These are phyloP conservation scores for Crithidia acanthocephali DNA, from an alignment of 208 protist genomes.

Conservation along the genomic window DNA sequence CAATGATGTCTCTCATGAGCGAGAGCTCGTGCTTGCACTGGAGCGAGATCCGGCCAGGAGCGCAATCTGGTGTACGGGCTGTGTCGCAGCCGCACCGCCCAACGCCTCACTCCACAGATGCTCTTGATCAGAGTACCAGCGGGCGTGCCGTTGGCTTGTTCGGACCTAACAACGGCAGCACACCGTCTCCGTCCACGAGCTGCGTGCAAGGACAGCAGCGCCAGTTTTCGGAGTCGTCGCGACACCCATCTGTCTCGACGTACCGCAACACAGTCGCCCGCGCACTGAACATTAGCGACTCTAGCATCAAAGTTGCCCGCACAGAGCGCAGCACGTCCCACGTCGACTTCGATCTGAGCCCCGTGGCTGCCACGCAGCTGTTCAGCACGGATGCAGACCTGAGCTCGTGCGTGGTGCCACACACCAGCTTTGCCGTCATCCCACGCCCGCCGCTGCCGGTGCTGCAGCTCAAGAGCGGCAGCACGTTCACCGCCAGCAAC, in stretches of 20 bases:
- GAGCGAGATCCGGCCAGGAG: conserved; percentile 26
- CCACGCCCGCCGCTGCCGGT: conserved; percentile 22
- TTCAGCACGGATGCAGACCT: conserved; percentile 23
- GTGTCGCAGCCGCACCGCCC: background rate
- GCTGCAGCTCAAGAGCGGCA: conserved; percentile 31
- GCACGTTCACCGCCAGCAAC: conserved; percentile 39
- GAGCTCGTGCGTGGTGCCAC: conserved; percentile 14
- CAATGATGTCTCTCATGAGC: conserved; percentile 27
- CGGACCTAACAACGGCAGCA: conserved; percentile 3
- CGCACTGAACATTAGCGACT: conserved; percentile 33
- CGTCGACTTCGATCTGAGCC: conserved; percentile 35
- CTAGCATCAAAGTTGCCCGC: conserved; percentile 21
- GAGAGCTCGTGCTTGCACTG: conserved; percentile 36
- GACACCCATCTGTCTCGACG: background rate
- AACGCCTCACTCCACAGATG: background rate
- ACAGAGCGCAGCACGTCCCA: conserved; percentile 27
- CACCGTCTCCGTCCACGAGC: conserved; percentile 12
- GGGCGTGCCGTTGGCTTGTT: conserved; percentile 9
- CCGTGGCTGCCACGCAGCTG: conserved; percentile 19
- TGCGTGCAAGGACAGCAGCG: background rate
- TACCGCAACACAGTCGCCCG: conserved; percentile 24
- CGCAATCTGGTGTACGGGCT: background rate
- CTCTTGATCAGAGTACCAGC: conserved; percentile 13
- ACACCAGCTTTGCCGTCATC: background rate
- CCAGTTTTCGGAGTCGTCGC: conserved; percentile 17